These are phyloP conservation scores for Rosa persica DNA, from an alignment of 306 rosid genomes.

Conservation along the genomic window DNA sequence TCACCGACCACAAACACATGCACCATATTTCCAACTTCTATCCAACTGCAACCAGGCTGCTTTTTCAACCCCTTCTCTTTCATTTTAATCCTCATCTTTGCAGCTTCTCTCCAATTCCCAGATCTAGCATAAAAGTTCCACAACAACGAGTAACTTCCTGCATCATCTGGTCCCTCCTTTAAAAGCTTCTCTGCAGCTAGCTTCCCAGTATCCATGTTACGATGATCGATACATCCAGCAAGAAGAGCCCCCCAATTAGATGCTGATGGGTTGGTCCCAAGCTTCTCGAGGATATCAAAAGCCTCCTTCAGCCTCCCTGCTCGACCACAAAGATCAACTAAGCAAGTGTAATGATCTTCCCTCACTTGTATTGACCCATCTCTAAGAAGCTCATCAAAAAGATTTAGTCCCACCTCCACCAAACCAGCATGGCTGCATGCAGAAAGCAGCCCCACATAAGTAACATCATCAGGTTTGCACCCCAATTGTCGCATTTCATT, in stretches of 20 bases:
- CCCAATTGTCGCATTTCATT: conserved; percentile 37
- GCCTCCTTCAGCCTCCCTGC: conserved; percentile 51
- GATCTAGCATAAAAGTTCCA: conserved; percentile 45
- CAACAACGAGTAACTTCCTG: conserved; percentile 42
- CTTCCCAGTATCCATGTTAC: conserved; percentile 35
- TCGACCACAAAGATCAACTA: conserved; percentile 52
- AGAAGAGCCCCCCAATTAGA: conserved; percentile 52
- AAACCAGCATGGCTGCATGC: conserved; percentile 59
- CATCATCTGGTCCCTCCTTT: conserved; percentile 33
- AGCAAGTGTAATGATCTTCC: conserved; percentile 51
- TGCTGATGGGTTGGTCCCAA: conserved; percentile 34
- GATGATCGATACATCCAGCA: conserved; percentile 47
- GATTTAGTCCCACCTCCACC: conserved; percentile 44
- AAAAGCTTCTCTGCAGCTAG: conserved; percentile 39
- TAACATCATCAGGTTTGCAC: conserved; percentile 40
- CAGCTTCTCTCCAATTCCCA: conserved; percentile 55
- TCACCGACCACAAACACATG: conserved; percentile 47
- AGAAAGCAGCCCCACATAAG: conserved; percentile 52
- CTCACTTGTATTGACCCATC: conserved; percentile 36
- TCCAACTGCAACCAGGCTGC: conserved; percentile 60
- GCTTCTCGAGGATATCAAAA: conserved; percentile 36
- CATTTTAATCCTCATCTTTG: conserved; percentile 46
- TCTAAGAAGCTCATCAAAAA: conserved; percentile 35
- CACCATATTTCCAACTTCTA: conserved; percentile 43
- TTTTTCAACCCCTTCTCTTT: conserved; percentile 52